Evolutionary conservation across 2,329 filamentous ascomycete genomes (phyloP), one percentile per base, ranked within the genome.

Genomic region (Ambrosiella xylebori): DNA sequence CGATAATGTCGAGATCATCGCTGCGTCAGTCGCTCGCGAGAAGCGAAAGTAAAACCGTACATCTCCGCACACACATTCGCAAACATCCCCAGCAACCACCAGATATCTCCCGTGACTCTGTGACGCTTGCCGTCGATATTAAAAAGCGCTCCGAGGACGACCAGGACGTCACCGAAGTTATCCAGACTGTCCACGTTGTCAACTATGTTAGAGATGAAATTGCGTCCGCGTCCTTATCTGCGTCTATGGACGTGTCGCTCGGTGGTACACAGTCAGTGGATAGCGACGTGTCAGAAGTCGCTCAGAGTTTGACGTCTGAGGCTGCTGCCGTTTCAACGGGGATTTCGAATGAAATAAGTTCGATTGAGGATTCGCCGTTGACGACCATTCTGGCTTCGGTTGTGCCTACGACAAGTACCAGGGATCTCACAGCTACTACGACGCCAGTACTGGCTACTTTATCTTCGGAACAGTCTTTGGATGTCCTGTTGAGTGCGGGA

Each of bases 171-270:
- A 55, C 39, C 8, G 44, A 44, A 61, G 69, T 81, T 64, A 69
- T 79, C 57, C 72, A 78, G 66, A 80, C 78, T 63, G 68, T 81
- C 62, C 78, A 76, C 35, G 69, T 80, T 65, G 66, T 80, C 58
- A 73, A 79, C 63, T 64, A 76, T 61, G 72, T 79, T 61, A 75
- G 80, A 66, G 67, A 68, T 51, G 65, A 66, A 50, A 70, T 54
- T 44, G 36, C 60, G 60, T 54, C 57, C 61, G 40, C 50, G 6
- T 54, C 54, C 36, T 56, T 45, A 36, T 53, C 53, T 37, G 35
- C 19, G 35, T 50, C 36, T 54, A n/a, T 2, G 17, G 7, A 7
- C 27, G 12, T 27, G 15, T 50, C 35, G 35, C n/a, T 50, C 7
- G 35, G 19, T 9, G 9, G 2, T 8, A 15, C 44, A 17, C 44